Evolutionary conservation across 2,329 filamentous ascomycete genomes (phyloP).

Genomic region (Cladosporium sp.): DNA sequence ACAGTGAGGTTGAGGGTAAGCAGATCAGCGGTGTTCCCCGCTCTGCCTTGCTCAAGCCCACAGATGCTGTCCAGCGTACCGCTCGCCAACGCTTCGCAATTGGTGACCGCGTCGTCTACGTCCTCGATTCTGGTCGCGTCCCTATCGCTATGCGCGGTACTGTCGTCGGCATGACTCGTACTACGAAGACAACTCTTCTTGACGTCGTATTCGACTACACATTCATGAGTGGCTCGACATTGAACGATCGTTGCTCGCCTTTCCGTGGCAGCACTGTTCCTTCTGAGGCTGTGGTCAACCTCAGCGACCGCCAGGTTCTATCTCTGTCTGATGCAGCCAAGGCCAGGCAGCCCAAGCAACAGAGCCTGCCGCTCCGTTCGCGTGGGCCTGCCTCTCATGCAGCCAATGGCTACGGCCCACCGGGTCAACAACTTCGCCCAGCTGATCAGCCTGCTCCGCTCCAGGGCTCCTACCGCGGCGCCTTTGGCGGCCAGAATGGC

Average conservation of each 20-base stretch:
- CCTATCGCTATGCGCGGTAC: conserved; percentile 89
- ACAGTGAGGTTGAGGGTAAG: conserved; percentile 53
- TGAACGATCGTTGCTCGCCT: conserved; percentile 83
- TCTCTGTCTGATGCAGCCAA: conserved; percentile 44
- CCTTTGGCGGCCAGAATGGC: conserved; percentile 43
- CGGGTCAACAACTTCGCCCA: conserved; percentile 57
- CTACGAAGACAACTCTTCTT: conserved; percentile 73
- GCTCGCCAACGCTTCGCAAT: conserved; percentile 78
- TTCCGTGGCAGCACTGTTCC: conserved; percentile 94
- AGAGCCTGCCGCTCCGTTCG: conserved; percentile 24
- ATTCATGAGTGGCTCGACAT: conserved; percentile 95
- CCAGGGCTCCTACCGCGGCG: conserved; percentile 55
- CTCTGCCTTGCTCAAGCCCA: conserved; percentile 83
- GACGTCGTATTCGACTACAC: conserved; percentile 91
- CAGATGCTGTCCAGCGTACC: conserved; percentile 89
- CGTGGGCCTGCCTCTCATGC: conserved; percentile 47
- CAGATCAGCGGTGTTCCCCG: conserved; percentile 79
- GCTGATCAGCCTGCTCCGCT: conserved; percentile 56
- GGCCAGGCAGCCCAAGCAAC: conserved; percentile 23
- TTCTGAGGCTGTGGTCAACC: conserved; percentile 81
- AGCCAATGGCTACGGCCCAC: conserved; percentile 51
- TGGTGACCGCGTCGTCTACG: conserved; percentile 90
- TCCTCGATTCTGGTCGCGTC: conserved; percentile 87
- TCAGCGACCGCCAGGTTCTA: conserved; percentile 76
- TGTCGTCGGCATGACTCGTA: conserved; percentile 90